phyloP scores from a whole-genome alignment of 371 early-diverging fungal genomes.

The Apophysomyces trapeziformis region DNA sequence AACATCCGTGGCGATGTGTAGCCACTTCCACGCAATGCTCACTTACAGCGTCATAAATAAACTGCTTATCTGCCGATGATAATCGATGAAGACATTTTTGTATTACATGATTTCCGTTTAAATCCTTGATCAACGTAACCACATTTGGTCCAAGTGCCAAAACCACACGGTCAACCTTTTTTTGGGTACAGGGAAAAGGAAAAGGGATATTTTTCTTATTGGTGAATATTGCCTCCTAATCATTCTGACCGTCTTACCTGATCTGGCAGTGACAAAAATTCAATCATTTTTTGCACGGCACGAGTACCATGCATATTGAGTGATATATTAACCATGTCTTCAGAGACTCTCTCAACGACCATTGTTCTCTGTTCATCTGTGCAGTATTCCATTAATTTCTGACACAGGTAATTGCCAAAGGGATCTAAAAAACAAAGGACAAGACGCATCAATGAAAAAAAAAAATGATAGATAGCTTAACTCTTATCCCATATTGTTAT shows the following conservation, averaged over 20 bases:
- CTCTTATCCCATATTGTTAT: background rate
- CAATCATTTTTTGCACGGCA: constrained; percentile 95
- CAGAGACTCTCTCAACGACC: constrained; percentile 74
- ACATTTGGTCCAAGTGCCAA: constrained; percentile 76
- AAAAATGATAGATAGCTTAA: background rate
- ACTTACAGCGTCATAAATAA: constrained; percentile 89
- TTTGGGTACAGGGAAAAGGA: background rate
- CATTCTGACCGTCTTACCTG: constrained; percentile 45
- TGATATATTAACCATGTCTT: constrained; percentile 78
- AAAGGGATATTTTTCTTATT: background rate
- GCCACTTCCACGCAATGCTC: constrained; percentile 86
- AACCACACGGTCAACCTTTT: background rate
- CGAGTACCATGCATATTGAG: constrained; percentile 97
- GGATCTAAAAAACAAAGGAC: constrained; percentile 62
- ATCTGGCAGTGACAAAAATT: constrained; percentile 67
- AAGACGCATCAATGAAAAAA: background rate
- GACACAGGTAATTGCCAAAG: constrained; percentile 93
- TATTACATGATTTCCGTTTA: constrained; percentile 98
- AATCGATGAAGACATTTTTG: constrained; percentile 93
- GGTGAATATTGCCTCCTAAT: background rate
- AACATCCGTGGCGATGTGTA: constrained; percentile 97
- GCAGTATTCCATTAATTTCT: constrained; percentile 84
- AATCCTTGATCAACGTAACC: constrained; percentile 88
- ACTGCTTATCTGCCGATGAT: constrained; percentile 77
- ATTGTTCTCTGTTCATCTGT: constrained; percentile 73